Evolutionary conservation across 75 land plant species (phyloP).

Genomic region (Chamaecyparis obtusa): DNA sequence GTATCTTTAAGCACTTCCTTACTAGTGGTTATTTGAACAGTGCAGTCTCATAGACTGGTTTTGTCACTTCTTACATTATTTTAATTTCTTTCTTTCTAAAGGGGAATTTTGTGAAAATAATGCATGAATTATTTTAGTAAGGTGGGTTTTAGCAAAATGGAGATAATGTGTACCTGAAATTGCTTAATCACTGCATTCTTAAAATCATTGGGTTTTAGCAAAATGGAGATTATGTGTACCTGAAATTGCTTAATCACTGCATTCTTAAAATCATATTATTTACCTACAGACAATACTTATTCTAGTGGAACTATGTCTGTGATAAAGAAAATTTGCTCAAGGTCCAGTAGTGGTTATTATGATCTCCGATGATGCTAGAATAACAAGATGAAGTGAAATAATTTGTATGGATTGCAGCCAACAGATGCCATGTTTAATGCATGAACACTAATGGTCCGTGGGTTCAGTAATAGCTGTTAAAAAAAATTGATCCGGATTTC

Average conservation of each 20-base stretch:
- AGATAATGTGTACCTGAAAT: neutral
- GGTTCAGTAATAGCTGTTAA: no score
- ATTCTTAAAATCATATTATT: neutral
- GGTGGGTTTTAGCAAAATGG: neutral
- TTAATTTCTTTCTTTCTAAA: neutral
- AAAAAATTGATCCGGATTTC: no score
- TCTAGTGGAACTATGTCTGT: neutral
- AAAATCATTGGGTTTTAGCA: neutral
- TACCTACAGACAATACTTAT: neutral
- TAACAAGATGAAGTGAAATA: neutral
- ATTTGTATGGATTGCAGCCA: neutral
- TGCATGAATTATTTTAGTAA: no score
- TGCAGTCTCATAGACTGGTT: neutral
- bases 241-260: neutral
- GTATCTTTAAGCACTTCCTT: neutral
- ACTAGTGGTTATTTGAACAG: neutral
- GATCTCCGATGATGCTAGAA: neutral
- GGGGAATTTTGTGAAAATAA: neutral
- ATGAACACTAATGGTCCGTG: no score
- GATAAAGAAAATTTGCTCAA: neutral
- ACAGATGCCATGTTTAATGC: neutral
- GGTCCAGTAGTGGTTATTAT: neutral
- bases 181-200: neutral
- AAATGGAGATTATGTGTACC: neutral
- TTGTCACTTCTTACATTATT: neutral